Evolutionary conservation across 108 stramenopile species (phyloP).

Genomic region (Cyclotella sp.): DNA sequence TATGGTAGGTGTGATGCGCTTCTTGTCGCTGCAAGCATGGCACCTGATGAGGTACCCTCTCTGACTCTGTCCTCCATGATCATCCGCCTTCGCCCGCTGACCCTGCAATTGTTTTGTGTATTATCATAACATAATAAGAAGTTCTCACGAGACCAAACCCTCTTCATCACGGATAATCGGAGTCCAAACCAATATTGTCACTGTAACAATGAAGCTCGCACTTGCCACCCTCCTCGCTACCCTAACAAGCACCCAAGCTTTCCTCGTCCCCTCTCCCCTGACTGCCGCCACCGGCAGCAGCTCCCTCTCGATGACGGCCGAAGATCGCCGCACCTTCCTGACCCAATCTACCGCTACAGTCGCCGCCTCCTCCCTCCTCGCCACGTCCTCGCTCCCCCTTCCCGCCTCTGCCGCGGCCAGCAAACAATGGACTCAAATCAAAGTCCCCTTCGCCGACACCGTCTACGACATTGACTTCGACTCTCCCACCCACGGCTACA

Average conservation of each 20-base stretch:
- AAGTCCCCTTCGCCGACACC: conserved; percentile 88
- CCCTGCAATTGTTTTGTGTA: too few species aligned
- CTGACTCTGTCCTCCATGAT: neutral
- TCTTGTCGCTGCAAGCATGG: neutral
- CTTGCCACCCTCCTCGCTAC: conserved; percentile 34
- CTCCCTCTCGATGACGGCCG: conserved; percentile 37
- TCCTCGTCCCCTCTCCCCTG: conserved; percentile 14
- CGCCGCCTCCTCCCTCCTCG: conserved; percentile 56
- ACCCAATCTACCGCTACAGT: conserved; percentile 65
- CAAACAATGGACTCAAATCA: conserved; percentile 79
- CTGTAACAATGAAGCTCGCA: conserved; percentile 39
- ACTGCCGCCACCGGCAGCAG: neutral
- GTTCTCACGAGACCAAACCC: neutral
- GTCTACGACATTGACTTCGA: conserved; percentile 97
- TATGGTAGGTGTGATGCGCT: too few species aligned
- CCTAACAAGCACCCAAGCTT: conserved; percentile 15
- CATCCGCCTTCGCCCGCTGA: too few species aligned
- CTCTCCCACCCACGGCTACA: conserved; percentile 89
- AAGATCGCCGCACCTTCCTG: conserved; percentile 78
- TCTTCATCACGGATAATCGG: neutral
- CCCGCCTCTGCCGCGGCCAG: conserved; percentile 74
- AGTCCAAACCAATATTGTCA: neutral
- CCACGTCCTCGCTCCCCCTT: conserved; percentile 44
- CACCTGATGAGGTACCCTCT: neutral
- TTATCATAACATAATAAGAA: too few species aligned